These are phyloP conservation scores for Aaosphaeria arxii DNA, from an alignment of 2,329 filamentous ascomycete genomes.

Conservation along the genomic window DNA sequence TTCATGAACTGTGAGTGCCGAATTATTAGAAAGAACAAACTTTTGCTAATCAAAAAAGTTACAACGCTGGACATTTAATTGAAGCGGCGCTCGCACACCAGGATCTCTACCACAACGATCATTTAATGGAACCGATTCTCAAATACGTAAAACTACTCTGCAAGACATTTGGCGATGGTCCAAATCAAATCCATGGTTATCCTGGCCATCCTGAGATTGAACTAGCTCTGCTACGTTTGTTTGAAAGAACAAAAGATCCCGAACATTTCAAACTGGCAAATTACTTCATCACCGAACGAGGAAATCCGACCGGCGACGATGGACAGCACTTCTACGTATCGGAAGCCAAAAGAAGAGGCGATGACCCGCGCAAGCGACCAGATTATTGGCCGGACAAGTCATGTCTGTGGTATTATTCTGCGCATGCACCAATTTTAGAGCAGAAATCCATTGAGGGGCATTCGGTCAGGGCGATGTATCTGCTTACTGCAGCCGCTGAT, in stretches of 20 bases:
- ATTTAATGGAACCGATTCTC: constrained; percentile 52
- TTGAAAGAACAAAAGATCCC: constrained; percentile 38
- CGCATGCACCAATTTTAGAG: constrained; percentile 54
- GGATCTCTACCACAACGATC: constrained; percentile 51
- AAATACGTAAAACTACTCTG: constrained; percentile 55
- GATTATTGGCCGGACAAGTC: constrained; percentile 45
- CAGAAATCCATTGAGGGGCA: constrained; percentile 58
- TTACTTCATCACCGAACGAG: constrained; percentile 59
- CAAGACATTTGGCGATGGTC: constrained; percentile 50
- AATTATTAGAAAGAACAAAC: background rate
- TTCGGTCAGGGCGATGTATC: constrained; percentile 59
- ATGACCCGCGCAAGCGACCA: constrained; percentile 47
- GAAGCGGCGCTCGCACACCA: constrained; percentile 36
- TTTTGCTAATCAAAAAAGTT: constrained; percentile 14
- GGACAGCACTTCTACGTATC: constrained; percentile 55
- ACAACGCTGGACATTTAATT: constrained; percentile 60
- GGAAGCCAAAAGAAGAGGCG: constrained; percentile 52
- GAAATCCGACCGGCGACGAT: constrained; percentile 50
- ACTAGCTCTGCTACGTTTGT: constrained; percentile 47
- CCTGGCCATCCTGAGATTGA: constrained; percentile 60
- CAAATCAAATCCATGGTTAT: constrained; percentile 55
- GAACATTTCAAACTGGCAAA: constrained; percentile 48
- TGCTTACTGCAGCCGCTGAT: constrained; percentile 58
- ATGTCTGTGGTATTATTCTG: constrained; percentile 54
- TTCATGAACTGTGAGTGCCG: constrained; percentile 52